Base-by-base conservation (phyloP, 1,284 basidiomycete species). In the Pulchroboletus neoregius region DNA sequence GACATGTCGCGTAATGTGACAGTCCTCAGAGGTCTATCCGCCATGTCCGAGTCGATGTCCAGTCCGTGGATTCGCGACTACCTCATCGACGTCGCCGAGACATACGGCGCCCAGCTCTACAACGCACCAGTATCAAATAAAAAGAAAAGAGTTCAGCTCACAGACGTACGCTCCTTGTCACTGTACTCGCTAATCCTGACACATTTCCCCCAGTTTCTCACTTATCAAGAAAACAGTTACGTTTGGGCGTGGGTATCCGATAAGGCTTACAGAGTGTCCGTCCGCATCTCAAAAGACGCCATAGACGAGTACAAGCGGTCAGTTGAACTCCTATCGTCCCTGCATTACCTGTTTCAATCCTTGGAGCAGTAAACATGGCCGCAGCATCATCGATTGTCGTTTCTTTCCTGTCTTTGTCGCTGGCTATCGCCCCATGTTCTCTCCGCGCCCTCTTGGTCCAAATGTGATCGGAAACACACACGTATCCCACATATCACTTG, bases 61-160 rank as follows among this genome's bases (percentile, higher is more conserved):
- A 37, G 52, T 5, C 70, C 78, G 28, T 84, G 82, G 82, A 74
- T 84, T 6, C 58, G 62, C 37, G 57, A 70, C 18, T 80, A 82
- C 54, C 57, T 84, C 35, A 50, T 74, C 15, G 55, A 57, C 9
- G 54, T 75, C n/a, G 78, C 74, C 1, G 73, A 80, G 55, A 62
- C 64, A 3, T 60, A 74, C 51, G 82, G 80, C 5, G 71, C 68
- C 7, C 63, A 76, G 34, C 45, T 76, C 5, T 53, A 59, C 26
- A 61, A 64, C 3, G 58, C 68, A 3, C 71, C 72, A 16, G 4
- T 30, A 1, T 60, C 57, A 35, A 41, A 44, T 2, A 71, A 67
- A 51, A 67, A 62, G 39, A 74, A 67, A 51, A 80, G 70, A 52
- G 76, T 74, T 1, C 82, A 84, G 48, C 61, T 84, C 12, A 68